Evolutionary conservation across 2,329 filamentous ascomycete species (phyloP).

Genomic region (Pleoardoris graminearum): DNA sequence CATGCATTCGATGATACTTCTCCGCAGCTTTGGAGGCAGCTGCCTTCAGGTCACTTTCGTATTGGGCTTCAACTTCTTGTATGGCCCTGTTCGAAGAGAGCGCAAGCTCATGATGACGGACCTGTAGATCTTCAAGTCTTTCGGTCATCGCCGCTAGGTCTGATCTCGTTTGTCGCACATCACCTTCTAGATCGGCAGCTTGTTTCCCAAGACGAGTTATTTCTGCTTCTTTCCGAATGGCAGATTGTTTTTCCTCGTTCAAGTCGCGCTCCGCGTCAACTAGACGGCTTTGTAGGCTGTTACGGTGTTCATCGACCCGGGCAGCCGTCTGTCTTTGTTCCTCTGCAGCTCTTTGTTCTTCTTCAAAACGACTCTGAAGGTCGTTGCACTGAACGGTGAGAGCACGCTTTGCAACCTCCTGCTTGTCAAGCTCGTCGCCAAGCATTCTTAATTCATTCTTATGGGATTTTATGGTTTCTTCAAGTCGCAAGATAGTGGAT

Average conservation of each 20-base stretch:
- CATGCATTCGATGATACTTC: slow-evolving; percentile 20
- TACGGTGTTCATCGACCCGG: neutral
- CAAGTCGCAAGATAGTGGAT: slow-evolving; percentile 23
- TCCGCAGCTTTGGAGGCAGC: slow-evolving; percentile 17
- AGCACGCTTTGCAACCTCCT: slow-evolving; percentile 14
- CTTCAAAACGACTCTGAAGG: slow-evolving; percentile 31
- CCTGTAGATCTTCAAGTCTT: slow-evolving; percentile 24
- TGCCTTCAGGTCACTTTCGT: slow-evolving; percentile 20
- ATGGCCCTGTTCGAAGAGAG: slow-evolving; percentile 23
- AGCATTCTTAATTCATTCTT: slow-evolving; percentile 14
- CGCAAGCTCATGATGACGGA: slow-evolving; percentile 22
- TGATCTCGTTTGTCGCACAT: slow-evolving; percentile 22
- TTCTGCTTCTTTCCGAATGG: slow-evolving; percentile 21
- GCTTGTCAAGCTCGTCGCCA: slow-evolving; percentile 13
- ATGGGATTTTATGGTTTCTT: slow-evolving; percentile 19
- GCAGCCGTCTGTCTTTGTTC: neutral
- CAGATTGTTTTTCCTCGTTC: neutral
- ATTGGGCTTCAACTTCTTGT: slow-evolving; percentile 21
- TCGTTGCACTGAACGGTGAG: slow-evolving; percentile 34
- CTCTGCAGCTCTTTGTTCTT: slow-evolving; percentile 29
- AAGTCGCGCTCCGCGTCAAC: neutral
- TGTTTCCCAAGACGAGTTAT: slow-evolving; percentile 27
- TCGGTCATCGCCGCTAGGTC: slow-evolving; percentile 19
- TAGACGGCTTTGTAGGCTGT: neutral
- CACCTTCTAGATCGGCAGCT: slow-evolving; percentile 20